These are phyloP conservation scores for Puccinia horiana DNA, from an alignment of 1,284 basidiomycete species.

Conservation along the genomic window DNA sequence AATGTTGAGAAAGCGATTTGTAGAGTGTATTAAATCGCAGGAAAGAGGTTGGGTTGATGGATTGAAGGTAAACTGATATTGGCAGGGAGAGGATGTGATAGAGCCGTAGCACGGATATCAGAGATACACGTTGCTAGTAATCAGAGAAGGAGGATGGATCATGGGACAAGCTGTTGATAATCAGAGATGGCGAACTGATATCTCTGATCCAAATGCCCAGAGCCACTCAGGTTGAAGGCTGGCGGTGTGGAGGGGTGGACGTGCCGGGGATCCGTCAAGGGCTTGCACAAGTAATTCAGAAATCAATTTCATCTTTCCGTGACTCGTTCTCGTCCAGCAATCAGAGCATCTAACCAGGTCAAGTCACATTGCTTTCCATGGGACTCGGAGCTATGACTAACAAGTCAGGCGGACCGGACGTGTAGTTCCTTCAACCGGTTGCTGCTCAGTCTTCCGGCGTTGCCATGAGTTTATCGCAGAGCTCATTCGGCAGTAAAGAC, in stretches of 20 bases:
- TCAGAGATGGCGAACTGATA: constrained; percentile 2
- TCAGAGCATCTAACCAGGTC: neutral
- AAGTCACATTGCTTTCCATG: constrained; percentile 25
- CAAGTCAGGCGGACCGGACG: neutral
- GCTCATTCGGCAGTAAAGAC: neutral
- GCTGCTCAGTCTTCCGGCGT: neutral
- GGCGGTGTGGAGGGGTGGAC: neutral
- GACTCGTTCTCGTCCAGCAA: neutral
- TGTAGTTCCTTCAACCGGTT: neutral
- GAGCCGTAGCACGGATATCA: constrained; percentile 10
- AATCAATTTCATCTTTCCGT: neutral
- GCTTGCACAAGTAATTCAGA: constrained; percentile 21
- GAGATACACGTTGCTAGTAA: neutral
- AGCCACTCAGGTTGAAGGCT: neutral
- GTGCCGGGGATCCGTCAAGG: constrained; percentile 2
- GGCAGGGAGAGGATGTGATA: neutral
- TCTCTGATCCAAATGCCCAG: constrained; percentile 6
- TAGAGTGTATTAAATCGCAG: neutral
- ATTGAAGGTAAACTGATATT: neutral
- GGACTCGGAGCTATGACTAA: neutral
- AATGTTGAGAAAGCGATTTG: neutral
- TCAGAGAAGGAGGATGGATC: neutral
- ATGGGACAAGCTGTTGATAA: neutral
- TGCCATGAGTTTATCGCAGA: neutral
- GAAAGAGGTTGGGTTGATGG: neutral